Base-by-base conservation (phyloP, 768 basidiomycete species). In the Kondoa subrosea region DNA sequence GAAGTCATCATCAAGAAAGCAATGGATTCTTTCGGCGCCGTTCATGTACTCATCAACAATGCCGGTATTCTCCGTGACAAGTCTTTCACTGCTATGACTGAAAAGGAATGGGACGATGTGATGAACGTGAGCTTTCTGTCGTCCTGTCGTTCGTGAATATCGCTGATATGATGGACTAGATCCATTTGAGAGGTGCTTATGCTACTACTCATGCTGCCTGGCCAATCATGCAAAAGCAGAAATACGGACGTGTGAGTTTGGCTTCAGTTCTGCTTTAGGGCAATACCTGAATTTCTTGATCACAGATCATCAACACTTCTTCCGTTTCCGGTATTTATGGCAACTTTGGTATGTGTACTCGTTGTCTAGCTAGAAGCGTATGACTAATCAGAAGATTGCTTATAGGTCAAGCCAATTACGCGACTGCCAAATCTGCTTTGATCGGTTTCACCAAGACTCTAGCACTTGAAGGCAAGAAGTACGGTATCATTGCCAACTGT, bases 201-300 rank as follows among this genome's bases (percentile, higher is more conserved):
- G 91, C 90, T 81, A 87, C 87, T 70, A 66, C 74, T 31, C 88
- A 93, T 75, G 95, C 93, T 3, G 87, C 89, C 29, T 99, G 95
- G 95, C 91, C 92, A 0, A 80, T 89, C 72, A 96, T 99, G 83
- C 87, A 88, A 77, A 87, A 91, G 79, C 93, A 97, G 76, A 91
- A 90, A 78, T 95, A 85, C 75, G 95, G 95, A 31, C 85, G 95
- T 57, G 61, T 63, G 61, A 8, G 61, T 32, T 4, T 59, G 26
- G 26, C 15, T 27, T 63, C 27, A 17, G 12, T 63, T 31, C 15
- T 12, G 61, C 61, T 63, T 12, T 63, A 30, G 4, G 58, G 31
- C 33, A 8, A 31, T 63, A 17, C 15, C 16, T 27, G 14, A n/a
- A 27, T 27, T 3, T 14, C 12, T 63, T n/a, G 61, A 27, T 27